Evolutionary conservation across 495 filamentous ascomycete genomes (phyloP), one percentile per base, ranked within the genome.

Genomic region (Jackrogersella multiformis): DNA sequence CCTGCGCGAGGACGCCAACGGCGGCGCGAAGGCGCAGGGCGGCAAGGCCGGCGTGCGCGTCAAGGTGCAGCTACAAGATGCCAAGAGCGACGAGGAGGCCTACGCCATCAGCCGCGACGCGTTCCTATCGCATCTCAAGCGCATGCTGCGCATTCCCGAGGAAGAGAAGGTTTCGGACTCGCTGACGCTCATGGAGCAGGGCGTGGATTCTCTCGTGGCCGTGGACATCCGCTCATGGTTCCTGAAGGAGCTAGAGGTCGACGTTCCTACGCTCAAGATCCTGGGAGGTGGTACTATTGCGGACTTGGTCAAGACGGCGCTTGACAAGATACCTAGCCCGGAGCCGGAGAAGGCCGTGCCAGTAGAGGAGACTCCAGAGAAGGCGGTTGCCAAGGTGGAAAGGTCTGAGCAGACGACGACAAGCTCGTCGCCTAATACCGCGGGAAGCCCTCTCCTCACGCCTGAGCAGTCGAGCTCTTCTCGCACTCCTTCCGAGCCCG

Each of bases 151-250:
- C 28, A 52, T 52, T 13, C 48, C 30, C 24, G 26, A 34, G 48
- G 48, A 52, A 52, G 48, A 34, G 16, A 34, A 52, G 26, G 48
- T 34, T 8, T 30, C 26, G 5, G 28, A 34, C 16, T 52, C 26
- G 48, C 30, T 68, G 77, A 5, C 42, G 2, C 42, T 45, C 20
- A 45, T 45, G 42, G 42, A 45, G 42, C 42, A 45, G 21, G 81
- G 80, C 0, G 73, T 81, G 0, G 81, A 84, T 58, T 82, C 79
- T 2, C 66, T 84, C 2, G 72, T 80, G 0, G 80, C 81, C 0
- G 76, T 82, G 1, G 77, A 79, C 18, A 55, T 80, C 1, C 74
- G 80, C 0, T 59, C 69, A 2, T 84, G 80, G 79, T 72, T 80
- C 38, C 73, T 69, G 38, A 78, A 78, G 60, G 68, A 72, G 10